Base-by-base conservation (phyloP, 495 filamentous ascomycete genomes). In the Terfezia boudieri region DNA sequence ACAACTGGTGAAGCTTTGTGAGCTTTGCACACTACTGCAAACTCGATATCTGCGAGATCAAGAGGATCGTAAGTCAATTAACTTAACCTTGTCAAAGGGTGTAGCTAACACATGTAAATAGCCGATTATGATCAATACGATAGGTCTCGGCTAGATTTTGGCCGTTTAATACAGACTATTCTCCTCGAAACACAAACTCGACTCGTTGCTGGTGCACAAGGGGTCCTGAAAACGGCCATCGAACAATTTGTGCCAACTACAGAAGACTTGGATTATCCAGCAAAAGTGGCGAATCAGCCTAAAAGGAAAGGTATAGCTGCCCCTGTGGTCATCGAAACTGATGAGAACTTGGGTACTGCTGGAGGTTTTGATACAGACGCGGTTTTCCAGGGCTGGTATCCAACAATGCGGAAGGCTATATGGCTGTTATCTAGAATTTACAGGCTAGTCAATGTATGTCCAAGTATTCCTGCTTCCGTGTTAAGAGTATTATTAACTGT, bases 351-450 rank as follows among this genome's bases (percentile, higher is more conserved):
- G 26, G n/a, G n/a, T 56, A 66, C 60, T 50, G 72, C 70, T 52
- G 77, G 68, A 71, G 74, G 69, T 64, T 64, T 64, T 23, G 59
- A 61, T 37, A 65, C 59, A 5, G 62, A 65, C 35, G 50, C 62
- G 8, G 53, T 63, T 17, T 64, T 64, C 37, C 36, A 52, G n/a
- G 61, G 62, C 37, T 65, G 81, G 80, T 86, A 86, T 66, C 81
- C 81, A 0, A 84, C 82, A 0, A 64, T 86, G n/a, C 71, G 76
- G 50, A 84, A 81, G 67, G 80, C 81, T 6, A 82, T 85, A 37
- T 84, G 81, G 80, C 72, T 86, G 4, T 72, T 86, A 12, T 81
- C 78, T 56, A 73, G 79, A 43, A 84, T 86, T 53, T 86, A 86
- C 63, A 76, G 81, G 9, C 76, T 86, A 37, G 81, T 86, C 16